Evolutionary conservation across 352 stramenopile species (phyloP).

Genomic region (Lagenidium giganteum): DNA sequence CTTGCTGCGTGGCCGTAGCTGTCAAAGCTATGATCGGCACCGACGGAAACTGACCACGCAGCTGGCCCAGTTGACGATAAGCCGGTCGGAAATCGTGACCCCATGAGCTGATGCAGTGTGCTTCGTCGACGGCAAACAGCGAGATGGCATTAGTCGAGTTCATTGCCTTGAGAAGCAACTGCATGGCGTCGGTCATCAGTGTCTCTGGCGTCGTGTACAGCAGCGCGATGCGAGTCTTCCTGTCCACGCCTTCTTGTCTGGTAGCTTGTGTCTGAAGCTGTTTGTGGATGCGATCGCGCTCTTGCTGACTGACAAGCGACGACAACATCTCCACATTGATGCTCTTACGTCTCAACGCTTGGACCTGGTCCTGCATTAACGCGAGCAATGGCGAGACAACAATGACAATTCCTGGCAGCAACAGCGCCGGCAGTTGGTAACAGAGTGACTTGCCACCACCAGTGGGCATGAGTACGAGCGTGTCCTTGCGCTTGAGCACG

Average conservation of each 20-base stretch:
- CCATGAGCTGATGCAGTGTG: conserved; percentile 91
- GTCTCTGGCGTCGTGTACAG: conserved; percentile 89
- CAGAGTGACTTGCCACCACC: conserved; percentile 97
- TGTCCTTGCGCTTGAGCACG: conserved; percentile 30
- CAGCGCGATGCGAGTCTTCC: conserved; percentile 37
- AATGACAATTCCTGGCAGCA: conserved; percentile 68
- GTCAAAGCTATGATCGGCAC: conserved; percentile 83
- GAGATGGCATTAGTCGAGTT: conserved; percentile 16
- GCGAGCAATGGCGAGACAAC: conserved; percentile 85
- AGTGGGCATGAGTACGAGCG: conserved; percentile 92
- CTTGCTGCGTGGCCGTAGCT: conserved; percentile 73
- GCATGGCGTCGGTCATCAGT: conserved; percentile 50
- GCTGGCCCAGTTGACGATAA: conserved; percentile 35
- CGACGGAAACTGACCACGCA: conserved; percentile 25
- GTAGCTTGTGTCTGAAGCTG: conserved; percentile 21
- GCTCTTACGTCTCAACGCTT: conserved; percentile 31
- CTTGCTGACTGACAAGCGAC: conserved; percentile 24
- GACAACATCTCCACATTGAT: conserved; percentile 52
- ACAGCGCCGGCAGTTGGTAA: conserved; percentile 89
- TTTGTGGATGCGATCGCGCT: conserved; percentile 22
- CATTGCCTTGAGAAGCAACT: conserved; percentile 24
- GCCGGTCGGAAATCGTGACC: conserved; percentile 84
- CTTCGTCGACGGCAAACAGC: conserved; percentile 85
- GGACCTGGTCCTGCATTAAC: conserved; percentile 88
- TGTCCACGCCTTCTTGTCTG: conserved; percentile 10